Evolutionary conservation across 148 eudicot genomes (phyloP).

Genomic region (Rhododendron ovatum): DNA sequence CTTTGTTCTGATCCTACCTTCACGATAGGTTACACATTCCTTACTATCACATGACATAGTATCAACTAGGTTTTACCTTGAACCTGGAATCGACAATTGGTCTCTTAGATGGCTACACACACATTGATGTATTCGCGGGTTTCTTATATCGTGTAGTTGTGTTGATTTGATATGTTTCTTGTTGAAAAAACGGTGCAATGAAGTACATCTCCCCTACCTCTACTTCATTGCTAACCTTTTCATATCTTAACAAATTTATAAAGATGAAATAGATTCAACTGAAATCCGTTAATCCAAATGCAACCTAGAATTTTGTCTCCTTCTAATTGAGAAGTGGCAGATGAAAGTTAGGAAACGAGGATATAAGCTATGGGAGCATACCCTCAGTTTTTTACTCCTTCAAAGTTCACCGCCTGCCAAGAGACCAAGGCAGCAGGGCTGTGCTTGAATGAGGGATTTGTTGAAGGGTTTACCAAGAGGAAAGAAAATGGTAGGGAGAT

Average conservation of each 20-base stretch:
- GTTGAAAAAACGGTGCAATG: not conserved
- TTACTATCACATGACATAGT: not conserved
- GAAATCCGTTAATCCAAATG: not conserved
- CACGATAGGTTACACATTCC: not conserved
- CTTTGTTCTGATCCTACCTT: not conserved
- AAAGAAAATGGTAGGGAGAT: not conserved
- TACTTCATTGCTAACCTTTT: not conserved
- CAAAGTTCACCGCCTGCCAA: not conserved
- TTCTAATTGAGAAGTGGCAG: not conserved
- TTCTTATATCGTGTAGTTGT: not conserved
- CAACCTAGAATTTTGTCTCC: not conserved
- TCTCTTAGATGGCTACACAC: not conserved
- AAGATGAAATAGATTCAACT: not conserved
- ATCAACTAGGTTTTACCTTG: not conserved
- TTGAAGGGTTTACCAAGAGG: not conserved
- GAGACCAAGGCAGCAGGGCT: not conserved
- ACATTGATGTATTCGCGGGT: not conserved
- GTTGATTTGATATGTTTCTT: not conserved
- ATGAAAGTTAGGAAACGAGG: not conserved
- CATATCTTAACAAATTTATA: not conserved
- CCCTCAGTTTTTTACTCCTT: not conserved
- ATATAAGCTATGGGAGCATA: not conserved
- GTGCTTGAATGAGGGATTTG: not conserved
- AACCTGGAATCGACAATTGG: not conserved
- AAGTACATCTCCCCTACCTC: not conserved